Base-by-base conservation (phyloP, 164 flowering plant species). In the Kalanchoe fedtschenkoi region DNA sequence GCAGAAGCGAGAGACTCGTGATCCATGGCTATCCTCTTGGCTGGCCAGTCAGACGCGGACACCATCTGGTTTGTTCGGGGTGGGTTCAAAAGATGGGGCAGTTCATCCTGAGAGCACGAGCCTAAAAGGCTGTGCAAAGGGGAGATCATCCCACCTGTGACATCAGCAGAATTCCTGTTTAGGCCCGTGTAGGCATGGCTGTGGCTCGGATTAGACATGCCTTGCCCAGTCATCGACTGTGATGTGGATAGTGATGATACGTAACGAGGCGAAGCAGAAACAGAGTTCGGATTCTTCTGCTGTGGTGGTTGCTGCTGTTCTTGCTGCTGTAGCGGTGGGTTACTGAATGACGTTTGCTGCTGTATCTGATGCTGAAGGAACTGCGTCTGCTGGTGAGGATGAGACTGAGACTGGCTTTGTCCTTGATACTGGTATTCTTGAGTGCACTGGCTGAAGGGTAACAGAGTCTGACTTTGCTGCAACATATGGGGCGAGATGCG, bases 51-150 rank as follows among this genome's bases (percentile, higher is more conserved):
- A 62, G 77, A 34, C 43, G 89, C 75, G 57, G 81, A 56, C 42
- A 74, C 64, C 29, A 77, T 17, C 3, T 77, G 41, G 51, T 62
- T 83, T 60, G 76, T 68, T 70, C 89, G 70, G 32, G 83, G 77
- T 64, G 79, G 47, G 62, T 67, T 79, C 37, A 82, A 78, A 43
- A 80, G 73, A 43, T 80, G 76, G 53, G 92, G 75, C 21, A 87
- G 62, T 33, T 80, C 88, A 47, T 83, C 92, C 65, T 75, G 84
- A 9, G 92, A 65, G 66, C 75, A 85, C 54, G 92, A 79, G 37
- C 89, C 81, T 73, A 89, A 56, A 19, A 87, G 71, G 68, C 85
- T 75, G 16, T 84, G 92, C 28, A 86, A 51, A 9, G 96, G 89
- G 68, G 95, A 82, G 35, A 79, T 69, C 55, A 68, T 60, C 42